Evolutionary conservation across 371 early-diverging fungal species (phyloP).

Genomic region (Mucor velutinosus): DNA sequence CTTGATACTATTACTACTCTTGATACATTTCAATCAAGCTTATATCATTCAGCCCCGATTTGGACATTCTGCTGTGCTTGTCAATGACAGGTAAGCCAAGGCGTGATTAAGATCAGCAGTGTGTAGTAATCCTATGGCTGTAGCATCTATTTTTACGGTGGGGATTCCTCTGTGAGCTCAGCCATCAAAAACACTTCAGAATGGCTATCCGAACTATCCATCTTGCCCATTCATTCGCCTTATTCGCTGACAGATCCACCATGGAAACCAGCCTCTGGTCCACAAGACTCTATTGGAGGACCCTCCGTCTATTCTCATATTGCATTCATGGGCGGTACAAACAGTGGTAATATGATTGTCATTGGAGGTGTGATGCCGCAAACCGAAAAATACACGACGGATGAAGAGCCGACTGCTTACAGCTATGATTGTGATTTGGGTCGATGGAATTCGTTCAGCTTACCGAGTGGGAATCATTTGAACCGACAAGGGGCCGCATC

Average conservation of each 20-base stretch:
- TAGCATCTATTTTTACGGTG: slow-evolving; percentile 50
- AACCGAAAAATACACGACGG: slow-evolving; percentile 12
- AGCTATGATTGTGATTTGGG: slow-evolving; percentile 38
- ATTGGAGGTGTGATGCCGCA: slow-evolving; percentile 40
- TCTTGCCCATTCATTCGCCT: slow-evolving; percentile 31
- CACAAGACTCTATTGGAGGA: slow-evolving; percentile 40
- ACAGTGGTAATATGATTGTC: slow-evolving; percentile 38
- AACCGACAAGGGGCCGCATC: slow-evolving; percentile 42
- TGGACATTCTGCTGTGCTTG: slow-evolving; percentile 25
- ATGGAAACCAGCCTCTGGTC: slow-evolving; percentile 45
- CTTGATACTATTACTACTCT: slow-evolving; percentile 10
- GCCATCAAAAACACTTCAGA: slow-evolving; percentile 24
- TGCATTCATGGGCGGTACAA: slow-evolving; percentile 33
- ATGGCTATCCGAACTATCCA: slow-evolving; percentile 44
- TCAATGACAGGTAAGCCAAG: slow-evolving; percentile 21
- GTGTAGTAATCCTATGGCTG: background rate
- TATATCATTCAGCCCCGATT: slow-evolving; percentile 21
- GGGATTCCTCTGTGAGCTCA: slow-evolving; percentile 38
- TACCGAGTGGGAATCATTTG: slow-evolving; percentile 34
- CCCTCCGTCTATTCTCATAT: slow-evolving; percentile 43
- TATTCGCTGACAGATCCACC: slow-evolving; percentile 38
- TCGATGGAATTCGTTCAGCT: slow-evolving; percentile 38
- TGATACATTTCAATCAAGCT: background rate
- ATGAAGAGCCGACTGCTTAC: slow-evolving; percentile 33
- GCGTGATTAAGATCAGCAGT: background rate